phyloP scores from a whole-genome alignment of 1,139 yeast species.

The Candida neerlandica region DNA sequence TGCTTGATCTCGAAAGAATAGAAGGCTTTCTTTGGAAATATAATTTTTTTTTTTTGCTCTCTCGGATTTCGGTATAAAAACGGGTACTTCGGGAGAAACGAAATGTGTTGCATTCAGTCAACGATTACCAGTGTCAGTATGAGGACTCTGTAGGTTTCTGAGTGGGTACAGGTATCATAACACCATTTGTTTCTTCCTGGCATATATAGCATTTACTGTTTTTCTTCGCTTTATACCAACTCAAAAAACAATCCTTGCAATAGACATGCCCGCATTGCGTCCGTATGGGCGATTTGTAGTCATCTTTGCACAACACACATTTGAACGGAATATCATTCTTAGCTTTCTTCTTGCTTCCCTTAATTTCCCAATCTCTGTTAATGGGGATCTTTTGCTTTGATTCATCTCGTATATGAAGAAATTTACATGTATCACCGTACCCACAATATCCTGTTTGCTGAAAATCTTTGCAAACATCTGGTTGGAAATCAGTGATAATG shows the following conservation, averaged over 20 bases:
- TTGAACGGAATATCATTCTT: constrained; percentile 53
- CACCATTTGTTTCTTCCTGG: constrained; percentile 58
- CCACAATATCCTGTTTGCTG: constrained; percentile 95
- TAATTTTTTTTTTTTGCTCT: constrained; percentile 1
- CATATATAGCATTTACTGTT: constrained; percentile 56
- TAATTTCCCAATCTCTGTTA: constrained; percentile 71
- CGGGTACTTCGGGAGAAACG: background rate
- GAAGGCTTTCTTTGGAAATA: background rate
- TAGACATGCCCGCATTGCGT: constrained; percentile 69
- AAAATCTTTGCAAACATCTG: constrained; percentile 93
- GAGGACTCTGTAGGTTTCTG: background rate
- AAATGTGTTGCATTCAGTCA: background rate
- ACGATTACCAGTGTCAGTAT: no score
- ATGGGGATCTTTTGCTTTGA: constrained; percentile 73
- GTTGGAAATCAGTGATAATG: constrained; percentile 84
- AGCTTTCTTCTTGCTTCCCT: constrained; percentile 12
- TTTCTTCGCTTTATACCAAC: constrained; percentile 47
- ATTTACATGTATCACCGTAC: constrained; percentile 97
- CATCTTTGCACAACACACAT: constrained; percentile 64
- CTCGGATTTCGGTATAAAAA: background rate
- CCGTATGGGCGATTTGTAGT: constrained; percentile 59
- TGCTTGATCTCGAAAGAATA: background rate
- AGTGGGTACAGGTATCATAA: constrained; percentile 26
- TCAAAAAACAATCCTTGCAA: constrained; percentile 66
- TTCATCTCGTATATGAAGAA: constrained; percentile 87